phyloP scores from a whole-genome alignment of 2,329 filamentous ascomycete species.

The Colletotrichum tamarilloi region DNA sequence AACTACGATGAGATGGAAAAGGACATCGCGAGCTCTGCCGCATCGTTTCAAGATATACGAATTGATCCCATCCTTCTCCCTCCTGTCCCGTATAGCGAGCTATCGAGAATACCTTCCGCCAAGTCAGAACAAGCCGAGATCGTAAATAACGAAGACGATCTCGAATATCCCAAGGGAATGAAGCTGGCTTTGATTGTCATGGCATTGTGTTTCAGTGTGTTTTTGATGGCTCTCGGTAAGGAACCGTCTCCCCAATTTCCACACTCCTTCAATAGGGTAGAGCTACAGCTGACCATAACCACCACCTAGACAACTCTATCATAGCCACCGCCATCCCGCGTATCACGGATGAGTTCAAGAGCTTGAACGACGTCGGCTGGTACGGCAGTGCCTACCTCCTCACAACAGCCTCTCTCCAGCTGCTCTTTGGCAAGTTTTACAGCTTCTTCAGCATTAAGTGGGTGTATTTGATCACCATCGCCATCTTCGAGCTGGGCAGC shows the following conservation, averaged over 20 bases:
- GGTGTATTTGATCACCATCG: slow-evolving; percentile 50
- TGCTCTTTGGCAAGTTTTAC: slow-evolving; percentile 55
- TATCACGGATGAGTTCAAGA: slow-evolving; percentile 55
- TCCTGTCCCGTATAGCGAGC: neutral
- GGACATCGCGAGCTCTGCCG: slow-evolving; percentile 13
- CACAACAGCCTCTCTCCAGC: slow-evolving; percentile 52
- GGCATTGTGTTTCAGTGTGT: slow-evolving; percentile 51
- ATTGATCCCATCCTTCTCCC: neutral
- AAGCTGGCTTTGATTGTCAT: slow-evolving; percentile 49
- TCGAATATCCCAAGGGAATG: slow-evolving; percentile 25
- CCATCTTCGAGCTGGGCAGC: slow-evolving; percentile 56
- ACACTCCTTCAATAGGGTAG: neutral
- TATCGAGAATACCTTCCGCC: neutral
- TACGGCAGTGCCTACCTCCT: slow-evolving; percentile 59
- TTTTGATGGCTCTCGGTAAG: slow-evolving; percentile 53
- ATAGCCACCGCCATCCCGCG: slow-evolving; percentile 57
- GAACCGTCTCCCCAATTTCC: neutral
- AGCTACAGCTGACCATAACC: neutral
- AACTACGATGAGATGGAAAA: slow-evolving; percentile 28
- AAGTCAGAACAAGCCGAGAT: neutral
- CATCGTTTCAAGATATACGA: slow-evolving; percentile 12
- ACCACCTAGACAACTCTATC: slow-evolving; percentile 49
- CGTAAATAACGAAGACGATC: neutral
- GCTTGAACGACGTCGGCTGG: slow-evolving; percentile 61
- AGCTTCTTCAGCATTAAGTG: slow-evolving; percentile 57